phyloP scores from a whole-genome alignment of 2,329 filamentous ascomycete genomes.

The Myriosclerotinia scirpicola region DNA sequence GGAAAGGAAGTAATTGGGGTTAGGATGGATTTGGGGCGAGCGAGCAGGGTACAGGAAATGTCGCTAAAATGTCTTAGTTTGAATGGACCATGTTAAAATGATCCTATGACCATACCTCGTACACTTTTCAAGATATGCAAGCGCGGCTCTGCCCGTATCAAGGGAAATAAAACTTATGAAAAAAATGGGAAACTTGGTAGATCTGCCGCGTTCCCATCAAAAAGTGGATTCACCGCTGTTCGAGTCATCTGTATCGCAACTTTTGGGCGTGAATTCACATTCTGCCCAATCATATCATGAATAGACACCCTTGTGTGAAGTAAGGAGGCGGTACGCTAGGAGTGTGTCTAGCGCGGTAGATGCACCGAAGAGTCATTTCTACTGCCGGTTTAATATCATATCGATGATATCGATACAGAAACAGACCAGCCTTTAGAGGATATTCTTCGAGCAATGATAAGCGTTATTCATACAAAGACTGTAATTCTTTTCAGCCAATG shows the following conservation, averaged over 20 bases:
- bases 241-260: conserved; percentile 19
- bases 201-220: conserved; percentile 21
- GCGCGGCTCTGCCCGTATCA: conserved; percentile 27
- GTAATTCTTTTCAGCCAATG: neutral
- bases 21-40: neutral
- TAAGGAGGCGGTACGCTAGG: neutral
- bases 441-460: conserved; percentile 12
- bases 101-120: conserved; percentile 23
- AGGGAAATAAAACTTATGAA: neutral
- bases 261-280: neutral
- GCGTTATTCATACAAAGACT: neutral
- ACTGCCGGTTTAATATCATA: conserved; percentile 20
- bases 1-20: neutral
- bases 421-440: neutral
- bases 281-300: neutral
- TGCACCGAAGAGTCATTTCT: conserved; percentile 10
- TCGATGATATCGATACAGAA: conserved; percentile 5
- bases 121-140: conserved; percentile 20
- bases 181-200: conserved; percentile 10
- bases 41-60: neutral
- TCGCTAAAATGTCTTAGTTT: conserved; percentile 21
- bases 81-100: conserved; percentile 12
- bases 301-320: neutral
- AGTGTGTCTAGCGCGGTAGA: neutral
- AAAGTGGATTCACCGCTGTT: conserved; percentile 16